Conservation (phyloP, 2,329 filamentous ascomycete genomes). For the Cercospora citrullina region DNA sequence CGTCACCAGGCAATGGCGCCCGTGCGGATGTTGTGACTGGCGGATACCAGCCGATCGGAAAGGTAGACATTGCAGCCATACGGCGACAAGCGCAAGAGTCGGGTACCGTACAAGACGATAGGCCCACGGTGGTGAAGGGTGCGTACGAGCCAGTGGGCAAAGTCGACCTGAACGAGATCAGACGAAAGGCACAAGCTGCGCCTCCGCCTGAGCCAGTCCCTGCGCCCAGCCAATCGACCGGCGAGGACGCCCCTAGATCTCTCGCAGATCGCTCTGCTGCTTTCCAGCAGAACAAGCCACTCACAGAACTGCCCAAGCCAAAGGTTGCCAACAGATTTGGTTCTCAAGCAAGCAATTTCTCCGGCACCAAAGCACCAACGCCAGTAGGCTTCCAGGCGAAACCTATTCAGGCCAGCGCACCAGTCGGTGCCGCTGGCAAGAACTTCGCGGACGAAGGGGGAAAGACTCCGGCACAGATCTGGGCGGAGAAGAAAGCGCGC, state of each 20-base stretch:
- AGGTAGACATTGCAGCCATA: slow-evolving; percentile 94
- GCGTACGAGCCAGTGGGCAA: slow-evolving; percentile 94
- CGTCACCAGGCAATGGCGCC: slow-evolving; percentile 47
- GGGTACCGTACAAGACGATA: slow-evolving; percentile 63
- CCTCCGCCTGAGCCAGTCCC: slow-evolving; percentile 34
- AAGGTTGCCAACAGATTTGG: slow-evolving; percentile 92
- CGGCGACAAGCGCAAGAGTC: slow-evolving; percentile 69
- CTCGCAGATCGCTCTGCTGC: slow-evolving; percentile 74
- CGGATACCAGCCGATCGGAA: slow-evolving; percentile 89
- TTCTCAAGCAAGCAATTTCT: slow-evolving; percentile 66
- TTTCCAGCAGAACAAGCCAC: slow-evolving; percentile 72
- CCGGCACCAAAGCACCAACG: slow-evolving; percentile 84
- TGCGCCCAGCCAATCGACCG: slow-evolving; percentile 49
- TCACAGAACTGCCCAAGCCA: slow-evolving; percentile 88
- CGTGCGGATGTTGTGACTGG: slow-evolving; percentile 71
- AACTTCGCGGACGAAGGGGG: slow-evolving; percentile 94
- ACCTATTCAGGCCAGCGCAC: slow-evolving; percentile 53
- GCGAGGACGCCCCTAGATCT: slow-evolving; percentile 56
- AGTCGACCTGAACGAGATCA: slow-evolving; percentile 94
- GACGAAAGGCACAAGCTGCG: slow-evolving; percentile 72
- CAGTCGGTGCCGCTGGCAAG: slow-evolving; percentile 78
- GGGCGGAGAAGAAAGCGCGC: slow-evolving; percentile 94
- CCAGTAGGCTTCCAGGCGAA: slow-evolving; percentile 68
- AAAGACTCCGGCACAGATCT: slow-evolving; percentile 94
- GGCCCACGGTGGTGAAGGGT: slow-evolving; percentile 83